phyloP scores from a whole-genome alignment of 2,329 filamentous ascomycete species.

The Colletotrichum gloeosporioides region DNA sequence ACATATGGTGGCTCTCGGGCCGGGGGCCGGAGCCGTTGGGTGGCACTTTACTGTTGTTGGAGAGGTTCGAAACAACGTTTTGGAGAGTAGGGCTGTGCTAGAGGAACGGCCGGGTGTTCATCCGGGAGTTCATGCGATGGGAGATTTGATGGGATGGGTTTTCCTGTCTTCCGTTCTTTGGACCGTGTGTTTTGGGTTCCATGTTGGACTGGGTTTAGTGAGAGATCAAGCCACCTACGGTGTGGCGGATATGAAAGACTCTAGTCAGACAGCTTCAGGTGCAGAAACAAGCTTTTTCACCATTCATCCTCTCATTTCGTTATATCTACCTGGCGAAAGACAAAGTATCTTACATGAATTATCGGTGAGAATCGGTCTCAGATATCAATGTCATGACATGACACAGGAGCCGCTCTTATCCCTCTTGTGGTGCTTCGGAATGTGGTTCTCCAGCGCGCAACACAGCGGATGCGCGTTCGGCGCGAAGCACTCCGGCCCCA shows the following conservation, averaged over 20 bases:
- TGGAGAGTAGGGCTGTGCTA: neutral
- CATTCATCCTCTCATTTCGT: neutral
- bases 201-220: neutral
- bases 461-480: slow-evolving; percentile 20
- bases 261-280: neutral
- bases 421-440: neutral
- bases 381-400: neutral
- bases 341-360: neutral
- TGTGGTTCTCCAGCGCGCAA: slow-evolving; percentile 17
- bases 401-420: neutral
- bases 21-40: neutral
- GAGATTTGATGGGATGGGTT: neutral
- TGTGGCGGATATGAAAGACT: neutral
- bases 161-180: neutral
- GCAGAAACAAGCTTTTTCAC: neutral
- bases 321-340: neutral
- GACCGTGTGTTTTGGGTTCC: neutral
- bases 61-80: neutral
- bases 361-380: neutral
- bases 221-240: neutral
- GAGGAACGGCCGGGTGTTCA: neutral
- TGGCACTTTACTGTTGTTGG: neutral
- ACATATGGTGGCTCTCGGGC: neutral
- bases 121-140: neutral
- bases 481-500: slow-evolving; percentile 19